Conservation (phyloP, 2,329 filamentous ascomycete genomes). For the Paecilomyces dactylethromorphus region DNA sequence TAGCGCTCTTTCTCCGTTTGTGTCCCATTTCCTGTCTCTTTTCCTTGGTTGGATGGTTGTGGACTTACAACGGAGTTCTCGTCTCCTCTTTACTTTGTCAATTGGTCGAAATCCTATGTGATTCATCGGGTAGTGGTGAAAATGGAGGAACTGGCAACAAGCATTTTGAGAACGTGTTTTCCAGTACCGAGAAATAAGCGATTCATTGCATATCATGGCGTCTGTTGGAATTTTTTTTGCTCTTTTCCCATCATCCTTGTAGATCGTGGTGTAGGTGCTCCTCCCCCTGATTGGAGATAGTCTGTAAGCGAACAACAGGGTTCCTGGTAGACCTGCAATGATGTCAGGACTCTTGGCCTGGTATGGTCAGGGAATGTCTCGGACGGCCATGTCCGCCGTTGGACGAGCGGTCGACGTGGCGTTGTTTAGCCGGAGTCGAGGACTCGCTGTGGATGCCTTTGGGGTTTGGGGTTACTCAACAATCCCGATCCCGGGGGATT, state of each 20-base stretch:
- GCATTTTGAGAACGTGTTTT: neutral
- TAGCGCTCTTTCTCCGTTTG: neutral
- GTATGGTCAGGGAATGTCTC: too few species aligned
- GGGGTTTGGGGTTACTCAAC: neutral
- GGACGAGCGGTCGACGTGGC: neutral
- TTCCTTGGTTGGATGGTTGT: neutral
- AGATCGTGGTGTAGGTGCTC: too few species aligned
- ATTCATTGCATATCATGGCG: neutral
- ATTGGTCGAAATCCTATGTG: neutral
- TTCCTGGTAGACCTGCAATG: too few species aligned
- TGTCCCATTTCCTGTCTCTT: neutral
- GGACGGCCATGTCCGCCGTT: neutral
- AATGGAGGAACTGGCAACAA: neutral
- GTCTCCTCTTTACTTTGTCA: neutral
- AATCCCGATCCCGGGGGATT: neutral
- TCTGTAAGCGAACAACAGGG: too few species aligned
- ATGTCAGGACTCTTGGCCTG: too few species aligned
- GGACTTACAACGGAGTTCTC: neutral
- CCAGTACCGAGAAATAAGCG: neutral
- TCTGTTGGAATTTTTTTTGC: neutral
- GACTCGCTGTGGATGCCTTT: too few species aligned
- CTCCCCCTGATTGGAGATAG: too few species aligned
- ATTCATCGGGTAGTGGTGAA: neutral
- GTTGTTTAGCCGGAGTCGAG: neutral
- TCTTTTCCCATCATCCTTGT: too few species aligned